phyloP scores from a whole-genome alignment of 371 early-diverging fungal genomes.

The Thermomucor indicae-seudaticae region DNA sequence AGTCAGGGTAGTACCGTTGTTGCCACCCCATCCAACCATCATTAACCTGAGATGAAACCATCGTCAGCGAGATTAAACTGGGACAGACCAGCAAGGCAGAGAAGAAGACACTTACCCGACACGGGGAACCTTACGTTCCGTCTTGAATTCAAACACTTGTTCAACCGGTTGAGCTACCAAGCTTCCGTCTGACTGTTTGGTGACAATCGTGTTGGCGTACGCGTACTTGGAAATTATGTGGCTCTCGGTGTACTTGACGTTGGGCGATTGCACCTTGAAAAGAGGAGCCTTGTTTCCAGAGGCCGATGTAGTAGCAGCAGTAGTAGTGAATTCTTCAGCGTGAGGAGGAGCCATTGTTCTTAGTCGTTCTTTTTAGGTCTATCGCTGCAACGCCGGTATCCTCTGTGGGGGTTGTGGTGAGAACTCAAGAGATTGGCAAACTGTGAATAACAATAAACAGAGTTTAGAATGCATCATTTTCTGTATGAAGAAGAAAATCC shows the following conservation, averaged over 20 bases:
- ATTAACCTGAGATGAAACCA: constrained; percentile 72
- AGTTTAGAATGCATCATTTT: no score
- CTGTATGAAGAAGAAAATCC: no score
- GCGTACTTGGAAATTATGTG: constrained; percentile 81
- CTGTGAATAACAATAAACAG: constrained; percentile 25
- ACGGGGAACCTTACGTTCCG: constrained; percentile 75
- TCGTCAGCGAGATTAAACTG: no score
- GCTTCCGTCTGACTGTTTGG: constrained; percentile 61
- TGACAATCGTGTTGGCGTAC: constrained; percentile 84
- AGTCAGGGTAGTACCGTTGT: constrained; percentile 96
- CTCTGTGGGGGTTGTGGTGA: constrained; percentile 88
- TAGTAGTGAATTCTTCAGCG: constrained; percentile 22
- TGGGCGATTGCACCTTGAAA: constrained; percentile 84
- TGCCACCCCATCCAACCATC: constrained; percentile 99
- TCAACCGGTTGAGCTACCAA: constrained; percentile 80
- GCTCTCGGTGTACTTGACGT: constrained; percentile 82
- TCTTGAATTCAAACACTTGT: constrained; percentile 85
- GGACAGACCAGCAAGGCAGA: no score
- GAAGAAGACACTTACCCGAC: constrained; percentile 74
- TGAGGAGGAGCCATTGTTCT: constrained; percentile 29
- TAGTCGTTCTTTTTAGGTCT: constrained; percentile 65
- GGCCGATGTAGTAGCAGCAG: constrained; percentile 22
- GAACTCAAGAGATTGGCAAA: constrained; percentile 83
- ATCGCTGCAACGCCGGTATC: constrained; percentile 65
- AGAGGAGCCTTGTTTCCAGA: constrained; percentile 39